A percentile compares a stretch with the other conserved stretches of the same genome.
Evolutionary conservation across 108 stramenopile genomes (phyloP).

Genomic region (Skeletonema tropicum): DNA sequence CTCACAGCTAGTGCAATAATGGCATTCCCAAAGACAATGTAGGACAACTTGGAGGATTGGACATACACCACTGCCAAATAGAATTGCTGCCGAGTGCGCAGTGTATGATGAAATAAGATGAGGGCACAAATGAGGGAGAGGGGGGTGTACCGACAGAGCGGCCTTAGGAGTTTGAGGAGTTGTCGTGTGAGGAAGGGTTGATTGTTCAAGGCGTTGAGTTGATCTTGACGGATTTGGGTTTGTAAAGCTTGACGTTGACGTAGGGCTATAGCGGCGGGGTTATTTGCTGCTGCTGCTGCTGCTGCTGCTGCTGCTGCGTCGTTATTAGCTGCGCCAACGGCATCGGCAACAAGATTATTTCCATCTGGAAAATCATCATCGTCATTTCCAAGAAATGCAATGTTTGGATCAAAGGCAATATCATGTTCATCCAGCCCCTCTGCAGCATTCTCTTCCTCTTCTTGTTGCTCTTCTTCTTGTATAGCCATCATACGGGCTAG

Average conservation of each 20-base stretch:
- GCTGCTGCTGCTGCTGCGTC: slow-evolving; percentile 6
- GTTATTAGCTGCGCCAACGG: neutral
- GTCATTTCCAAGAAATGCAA: slow-evolving; percentile 17
- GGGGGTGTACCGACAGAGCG: slow-evolving; percentile 40
- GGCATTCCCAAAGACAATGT: slow-evolving; percentile 87
- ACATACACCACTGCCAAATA: slow-evolving; percentile 94
- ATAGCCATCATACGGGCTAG: slow-evolving; percentile 37
- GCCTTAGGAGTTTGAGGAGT: neutral
- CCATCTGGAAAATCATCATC: neutral
- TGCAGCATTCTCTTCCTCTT: neutral
- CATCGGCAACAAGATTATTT: neutral
- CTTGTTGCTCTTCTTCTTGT: slow-evolving; percentile 30
- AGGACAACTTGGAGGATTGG: slow-evolving; percentile 86
- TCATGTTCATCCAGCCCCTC: neutral
- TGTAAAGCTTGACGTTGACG: slow-evolving; percentile 19
- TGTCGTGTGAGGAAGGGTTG: slow-evolving; percentile 16
- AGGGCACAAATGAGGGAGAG: slow-evolving; percentile 63
- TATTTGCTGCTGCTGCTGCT: slow-evolving; percentile 16
- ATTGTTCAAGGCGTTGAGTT: neutral
- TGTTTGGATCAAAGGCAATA: slow-evolving; percentile 19
- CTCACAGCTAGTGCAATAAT: slow-evolving; percentile 66
- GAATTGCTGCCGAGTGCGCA: slow-evolving; percentile 90
- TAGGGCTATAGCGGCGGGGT: slow-evolving; percentile 35
- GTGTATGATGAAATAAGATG: slow-evolving; percentile 67
- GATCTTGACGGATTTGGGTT: neutral